phyloP scores from a whole-genome alignment of 495 filamentous ascomycete species.

The Acidiella bohemica region DNA sequence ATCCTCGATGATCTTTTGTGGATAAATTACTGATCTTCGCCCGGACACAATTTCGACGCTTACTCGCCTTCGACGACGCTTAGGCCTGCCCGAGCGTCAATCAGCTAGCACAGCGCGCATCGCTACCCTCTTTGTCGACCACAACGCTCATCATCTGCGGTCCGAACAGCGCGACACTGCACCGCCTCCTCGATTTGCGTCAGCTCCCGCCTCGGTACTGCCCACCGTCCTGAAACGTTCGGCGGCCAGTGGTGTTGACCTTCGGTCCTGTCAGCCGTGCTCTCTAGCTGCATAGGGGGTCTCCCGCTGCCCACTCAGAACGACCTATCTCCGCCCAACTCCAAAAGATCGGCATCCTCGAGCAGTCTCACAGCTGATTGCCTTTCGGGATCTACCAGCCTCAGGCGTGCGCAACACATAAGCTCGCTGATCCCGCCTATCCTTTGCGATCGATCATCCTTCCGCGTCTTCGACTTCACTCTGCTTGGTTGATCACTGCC shows the following conservation, averaged over 20 bases:
- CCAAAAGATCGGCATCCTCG: constrained; percentile 1
- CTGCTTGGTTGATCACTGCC: constrained; percentile 2
- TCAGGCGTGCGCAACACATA: constrained; percentile 5
- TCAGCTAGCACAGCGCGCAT: constrained; percentile 6
- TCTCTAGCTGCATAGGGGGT: constrained; percentile 7
- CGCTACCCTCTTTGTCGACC: constrained; percentile 4
- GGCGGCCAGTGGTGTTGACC: background rate
- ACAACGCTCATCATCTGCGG: constrained; percentile 3
- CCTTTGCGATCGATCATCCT: constrained; percentile 7
- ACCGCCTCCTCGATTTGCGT: constrained; percentile 8
- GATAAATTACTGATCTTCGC: too few species aligned
- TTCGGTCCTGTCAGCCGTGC: background rate
- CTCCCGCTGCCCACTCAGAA: background rate
- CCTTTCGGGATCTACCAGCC: background rate
- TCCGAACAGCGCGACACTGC: background rate
- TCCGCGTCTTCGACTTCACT: constrained; percentile 8
- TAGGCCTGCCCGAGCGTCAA: too few species aligned
- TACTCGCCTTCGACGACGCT: too few species aligned
- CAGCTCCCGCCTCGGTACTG: background rate
- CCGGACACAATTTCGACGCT: too few species aligned
- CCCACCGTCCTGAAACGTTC: background rate
- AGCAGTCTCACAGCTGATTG: too few species aligned
- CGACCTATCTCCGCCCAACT: background rate
- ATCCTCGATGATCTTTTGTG: too few species aligned
- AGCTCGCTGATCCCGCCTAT: constrained; percentile 21